phyloP scores from a whole-genome alignment of 106 monocot species.

The Agapanthus africanus region DNA sequence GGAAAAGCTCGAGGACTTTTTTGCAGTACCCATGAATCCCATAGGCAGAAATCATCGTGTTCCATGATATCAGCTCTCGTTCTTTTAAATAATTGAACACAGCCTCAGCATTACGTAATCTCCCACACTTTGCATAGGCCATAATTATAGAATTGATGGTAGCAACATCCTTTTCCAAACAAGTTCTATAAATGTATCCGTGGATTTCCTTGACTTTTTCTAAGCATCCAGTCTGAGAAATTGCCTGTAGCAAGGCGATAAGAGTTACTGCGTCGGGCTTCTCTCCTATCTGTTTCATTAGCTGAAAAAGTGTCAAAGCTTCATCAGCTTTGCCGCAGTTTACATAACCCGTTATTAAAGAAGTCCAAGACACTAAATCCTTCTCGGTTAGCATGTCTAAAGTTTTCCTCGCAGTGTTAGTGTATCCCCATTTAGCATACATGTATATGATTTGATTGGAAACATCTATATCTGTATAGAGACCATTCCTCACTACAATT shows the following conservation, averaged over 20 bases:
- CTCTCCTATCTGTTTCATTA: slow-evolving; percentile 29
- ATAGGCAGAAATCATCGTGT: slow-evolving; percentile 59
- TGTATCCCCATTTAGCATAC: slow-evolving; percentile 42
- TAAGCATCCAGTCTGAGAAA: slow-evolving; percentile 23
- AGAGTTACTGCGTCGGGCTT: slow-evolving; percentile 40
- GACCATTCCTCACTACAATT: slow-evolving; percentile 18
- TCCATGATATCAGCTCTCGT: slow-evolving; percentile 26
- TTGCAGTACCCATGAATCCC: slow-evolving; percentile 38
- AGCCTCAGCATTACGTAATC: slow-evolving; percentile 20
- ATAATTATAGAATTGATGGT: slow-evolving; percentile 42
- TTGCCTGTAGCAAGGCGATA: slow-evolving; percentile 37
- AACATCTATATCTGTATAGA: slow-evolving; percentile 32
- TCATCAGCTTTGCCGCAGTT: slow-evolving; percentile 29
- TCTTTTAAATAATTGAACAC: slow-evolving; percentile 29
- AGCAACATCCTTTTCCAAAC: slow-evolving; percentile 17
- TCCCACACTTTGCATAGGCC: slow-evolving; percentile 60
- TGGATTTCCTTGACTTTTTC: slow-evolving; percentile 42
- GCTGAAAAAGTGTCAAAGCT: slow-evolving; percentile 34
- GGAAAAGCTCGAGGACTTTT: slow-evolving; percentile 34
- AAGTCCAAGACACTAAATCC: slow-evolving; percentile 64
- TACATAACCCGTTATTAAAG: slow-evolving; percentile 57
- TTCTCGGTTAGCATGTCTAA: slow-evolving; percentile 32
- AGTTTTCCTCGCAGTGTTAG: slow-evolving; percentile 25
- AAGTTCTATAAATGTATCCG: slow-evolving; percentile 23
- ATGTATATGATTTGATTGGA: slow-evolving; percentile 49